A percentile compares a stretch with the other conserved stretches of the same genome.
Conservation (phyloP, 2,329 filamentous ascomycete species). For the Westerdykella sp. region DNA sequence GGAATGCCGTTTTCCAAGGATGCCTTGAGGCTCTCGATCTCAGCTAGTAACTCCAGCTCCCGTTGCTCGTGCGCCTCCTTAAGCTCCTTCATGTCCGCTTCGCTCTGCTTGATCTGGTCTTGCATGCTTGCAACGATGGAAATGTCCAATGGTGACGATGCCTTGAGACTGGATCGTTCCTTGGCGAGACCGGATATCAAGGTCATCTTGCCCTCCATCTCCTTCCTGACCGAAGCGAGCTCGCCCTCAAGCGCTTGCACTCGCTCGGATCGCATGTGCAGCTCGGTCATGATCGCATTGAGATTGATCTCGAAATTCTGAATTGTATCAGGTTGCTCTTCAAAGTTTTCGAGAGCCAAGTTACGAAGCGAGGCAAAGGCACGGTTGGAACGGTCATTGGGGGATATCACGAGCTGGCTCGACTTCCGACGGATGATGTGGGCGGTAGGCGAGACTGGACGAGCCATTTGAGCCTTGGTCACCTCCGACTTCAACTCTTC, state of each 20-base stretch:
- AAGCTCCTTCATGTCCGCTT: slow-evolving; percentile 67
- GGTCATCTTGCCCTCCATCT: slow-evolving; percentile 94
- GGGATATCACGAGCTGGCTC: slow-evolving; percentile 74
- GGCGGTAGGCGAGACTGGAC: slow-evolving; percentile 58
- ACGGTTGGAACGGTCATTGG: slow-evolving; percentile 83
- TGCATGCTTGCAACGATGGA: slow-evolving; percentile 81
- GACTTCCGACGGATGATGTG: slow-evolving; percentile 90
- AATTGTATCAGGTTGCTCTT: slow-evolving; percentile 72
- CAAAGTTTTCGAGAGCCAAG: slow-evolving; percentile 80
- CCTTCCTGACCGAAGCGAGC: slow-evolving; percentile 75
- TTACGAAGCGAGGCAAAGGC: slow-evolving; percentile 86
- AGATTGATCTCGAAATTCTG: slow-evolving; percentile 91
- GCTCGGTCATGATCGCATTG: slow-evolving; percentile 85
- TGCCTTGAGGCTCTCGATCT: slow-evolving; percentile 63
- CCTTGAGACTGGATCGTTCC: slow-evolving; percentile 83
- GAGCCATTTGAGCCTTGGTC: slow-evolving; percentile 62
- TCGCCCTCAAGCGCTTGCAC: slow-evolving; percentile 87
- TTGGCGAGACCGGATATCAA: slow-evolving; percentile 92
- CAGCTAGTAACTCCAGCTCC: slow-evolving; percentile 66
- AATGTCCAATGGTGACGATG: slow-evolving; percentile 76
- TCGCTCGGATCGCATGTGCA: slow-evolving; percentile 78
- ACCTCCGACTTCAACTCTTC: slow-evolving; percentile 87
- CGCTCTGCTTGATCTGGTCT: slow-evolving; percentile 80
- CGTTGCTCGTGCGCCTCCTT: slow-evolving; percentile 65
- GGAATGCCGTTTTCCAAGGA: slow-evolving; percentile 37